phyloP scores from a whole-genome alignment of 352 stramenopile species.

The Ophiocytium majus region DNA sequence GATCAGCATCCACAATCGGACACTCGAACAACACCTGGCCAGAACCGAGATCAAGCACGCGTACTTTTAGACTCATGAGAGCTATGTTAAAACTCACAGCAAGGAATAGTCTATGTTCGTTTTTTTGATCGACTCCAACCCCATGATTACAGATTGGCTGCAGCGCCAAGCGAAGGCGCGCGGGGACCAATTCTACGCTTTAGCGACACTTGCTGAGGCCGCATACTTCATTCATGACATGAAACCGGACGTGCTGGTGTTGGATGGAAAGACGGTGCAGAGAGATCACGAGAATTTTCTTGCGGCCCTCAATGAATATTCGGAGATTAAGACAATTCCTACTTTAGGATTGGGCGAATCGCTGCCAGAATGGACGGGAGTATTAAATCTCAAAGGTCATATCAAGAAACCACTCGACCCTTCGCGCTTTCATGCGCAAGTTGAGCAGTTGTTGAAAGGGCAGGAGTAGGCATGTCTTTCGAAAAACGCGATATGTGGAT shows the following conservation, averaged over 20 bases:
- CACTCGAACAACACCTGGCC: neutral
- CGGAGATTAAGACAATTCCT: too few relatives aligned
- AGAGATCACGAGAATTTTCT: neutral
- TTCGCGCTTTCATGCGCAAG: too few relatives aligned
- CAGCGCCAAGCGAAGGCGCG: neutral
- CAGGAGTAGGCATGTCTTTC: too few relatives aligned
- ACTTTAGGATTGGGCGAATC: too few relatives aligned
- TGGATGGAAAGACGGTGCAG: neutral
- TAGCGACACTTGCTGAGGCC: neutral
- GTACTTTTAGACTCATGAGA: slow-evolving; percentile 4
- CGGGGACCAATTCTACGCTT: neutral
- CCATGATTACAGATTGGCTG: neutral
- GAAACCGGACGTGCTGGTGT: neutral
- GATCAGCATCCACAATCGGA: neutral
- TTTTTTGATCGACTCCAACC: neutral
- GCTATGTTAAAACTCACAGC: neutral
- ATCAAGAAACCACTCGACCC: too few relatives aligned
- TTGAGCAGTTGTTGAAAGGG: too few relatives aligned
- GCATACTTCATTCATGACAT: neutral
- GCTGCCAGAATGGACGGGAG: too few relatives aligned
- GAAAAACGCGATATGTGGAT: neutral
- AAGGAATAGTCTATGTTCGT: neutral
- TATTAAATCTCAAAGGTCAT: too few relatives aligned
- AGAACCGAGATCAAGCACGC: neutral
- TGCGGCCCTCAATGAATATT: too few relatives aligned